phyloP scores from a whole-genome alignment of 306 rosid genomes.

The Cyclanthera cordifolia region DNA sequence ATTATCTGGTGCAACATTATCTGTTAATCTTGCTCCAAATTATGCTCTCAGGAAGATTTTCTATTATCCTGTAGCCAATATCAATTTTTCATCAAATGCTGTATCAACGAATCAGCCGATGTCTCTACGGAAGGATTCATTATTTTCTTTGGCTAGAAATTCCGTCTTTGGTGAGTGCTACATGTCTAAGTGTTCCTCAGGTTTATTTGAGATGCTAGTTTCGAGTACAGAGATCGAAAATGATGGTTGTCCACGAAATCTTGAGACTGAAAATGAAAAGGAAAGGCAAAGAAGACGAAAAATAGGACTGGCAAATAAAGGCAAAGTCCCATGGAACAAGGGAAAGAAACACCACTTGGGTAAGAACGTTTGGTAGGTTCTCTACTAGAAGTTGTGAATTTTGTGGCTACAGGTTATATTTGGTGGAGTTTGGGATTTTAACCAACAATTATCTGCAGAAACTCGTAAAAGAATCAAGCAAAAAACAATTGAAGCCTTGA shows the following conservation, averaged over 20 bases:
- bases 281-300: conserved; percentile 56
- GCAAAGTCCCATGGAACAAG: conserved; percentile 90
- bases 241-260: conserved; percentile 17
- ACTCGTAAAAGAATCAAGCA: conserved; percentile 57
- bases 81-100: conserved; percentile 14
- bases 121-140: conserved; percentile 19
- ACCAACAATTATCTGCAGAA: conserved; percentile 32
- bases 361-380: conserved; percentile 16
- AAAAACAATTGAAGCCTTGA: conserved; percentile 69
- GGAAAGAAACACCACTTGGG: conserved; percentile 75
- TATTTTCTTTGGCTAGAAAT: conserved; percentile 17
- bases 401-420: neutral
- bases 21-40: conserved; percentile 24
- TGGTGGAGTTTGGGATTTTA: conserved; percentile 16
- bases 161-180: conserved; percentile 13
- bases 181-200: conserved; percentile 16
- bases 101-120: conserved; percentile 21
- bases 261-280: conserved; percentile 21
- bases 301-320: conserved; percentile 80
- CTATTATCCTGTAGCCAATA: conserved; percentile 25
- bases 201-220: conserved; percentile 16
- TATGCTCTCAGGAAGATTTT: conserved; percentile 19
- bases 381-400: neutral
- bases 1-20: conserved; percentile 23
- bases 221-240: conserved; percentile 15